These are phyloP conservation scores for Phytophthora syringae DNA, from an alignment of 352 stramenopile species.

Conservation along the genomic window DNA sequence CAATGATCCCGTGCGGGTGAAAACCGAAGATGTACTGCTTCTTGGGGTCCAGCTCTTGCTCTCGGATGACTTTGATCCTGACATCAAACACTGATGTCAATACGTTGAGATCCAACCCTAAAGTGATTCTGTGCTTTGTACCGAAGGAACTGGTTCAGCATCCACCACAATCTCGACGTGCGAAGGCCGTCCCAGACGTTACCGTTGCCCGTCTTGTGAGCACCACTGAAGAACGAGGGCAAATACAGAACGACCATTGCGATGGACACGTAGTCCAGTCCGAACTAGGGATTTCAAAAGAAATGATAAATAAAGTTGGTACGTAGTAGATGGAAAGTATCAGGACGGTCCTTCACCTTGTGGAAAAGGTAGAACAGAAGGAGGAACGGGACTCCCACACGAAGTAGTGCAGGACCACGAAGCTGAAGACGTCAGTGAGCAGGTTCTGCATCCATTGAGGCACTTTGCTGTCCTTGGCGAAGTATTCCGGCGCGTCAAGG, in stretches of 20 bases:
- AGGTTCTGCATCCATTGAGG: conserved; percentile 36
- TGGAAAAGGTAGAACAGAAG: conserved; percentile 47
- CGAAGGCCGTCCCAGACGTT: conserved; percentile 48
- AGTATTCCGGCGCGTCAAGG: conserved; percentile 44
- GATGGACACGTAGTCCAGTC: conserved; percentile 38
- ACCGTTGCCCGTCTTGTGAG: conserved; percentile 44
- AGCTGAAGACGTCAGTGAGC: conserved; percentile 41
- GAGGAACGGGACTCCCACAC: conserved; percentile 42
- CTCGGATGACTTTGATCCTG: conserved; percentile 45
- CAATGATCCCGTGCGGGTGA: conserved; percentile 61
- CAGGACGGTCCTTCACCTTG: conserved; percentile 18
- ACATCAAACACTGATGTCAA: neutral
- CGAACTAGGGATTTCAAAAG: conserved; percentile 16
- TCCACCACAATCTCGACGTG: conserved; percentile 38
- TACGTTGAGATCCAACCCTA: neutral
- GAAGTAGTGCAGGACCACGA: conserved; percentile 59
- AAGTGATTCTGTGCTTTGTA: conserved; percentile 1
- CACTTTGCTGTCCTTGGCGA: conserved; percentile 30
- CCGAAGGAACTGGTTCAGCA: conserved; percentile 46
- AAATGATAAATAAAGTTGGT: neutral
- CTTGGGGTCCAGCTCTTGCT: conserved; percentile 41
- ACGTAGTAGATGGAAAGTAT: too few relatives aligned
- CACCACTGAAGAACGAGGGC: conserved; percentile 49
- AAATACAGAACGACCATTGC: conserved; percentile 52
- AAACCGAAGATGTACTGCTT: conserved; percentile 61